phyloP scores from a whole-genome alignment of 495 filamentous ascomycete species.

The Penicillium coffeae region DNA sequence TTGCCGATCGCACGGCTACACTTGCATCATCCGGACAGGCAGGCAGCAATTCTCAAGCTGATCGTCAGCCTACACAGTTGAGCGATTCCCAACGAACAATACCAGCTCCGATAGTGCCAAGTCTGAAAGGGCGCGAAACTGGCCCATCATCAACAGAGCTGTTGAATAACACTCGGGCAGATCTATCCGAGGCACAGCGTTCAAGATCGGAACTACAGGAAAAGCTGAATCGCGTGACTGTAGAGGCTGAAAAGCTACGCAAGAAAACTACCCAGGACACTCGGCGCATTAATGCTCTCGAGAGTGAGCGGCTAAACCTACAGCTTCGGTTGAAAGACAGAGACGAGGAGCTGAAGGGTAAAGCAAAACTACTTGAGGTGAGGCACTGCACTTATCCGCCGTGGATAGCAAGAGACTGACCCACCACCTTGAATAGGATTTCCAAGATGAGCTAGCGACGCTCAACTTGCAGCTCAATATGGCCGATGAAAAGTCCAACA shows the following conservation, averaged over 20 bases:
- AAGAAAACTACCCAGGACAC: conserved; percentile 51
- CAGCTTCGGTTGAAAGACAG: conserved; percentile 65
- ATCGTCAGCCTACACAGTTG: conserved; percentile 1
- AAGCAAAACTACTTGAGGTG: conserved; percentile 75
- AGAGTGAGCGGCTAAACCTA: conserved; percentile 58
- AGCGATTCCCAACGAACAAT: conserved; percentile 13
- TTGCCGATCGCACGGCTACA: conserved; percentile 65
- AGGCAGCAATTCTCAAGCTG: background rate
- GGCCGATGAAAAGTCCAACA: conserved; percentile 64
- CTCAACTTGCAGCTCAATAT: conserved; percentile 85
- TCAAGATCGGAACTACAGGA: conserved; percentile 62
- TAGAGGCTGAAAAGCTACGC: conserved; percentile 58
- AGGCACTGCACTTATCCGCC: background rate
- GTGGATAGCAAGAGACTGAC: background rate
- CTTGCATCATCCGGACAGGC: conserved; percentile 29
- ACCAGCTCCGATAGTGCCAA: conserved; percentile 14
- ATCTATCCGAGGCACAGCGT: conserved; percentile 72
- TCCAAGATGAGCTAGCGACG: conserved; percentile 86
- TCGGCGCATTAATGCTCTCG: conserved; percentile 57
- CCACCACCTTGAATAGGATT: conserved; percentile 47
- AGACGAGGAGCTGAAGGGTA: conserved; percentile 79
- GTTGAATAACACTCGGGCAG: conserved; percentile 51
- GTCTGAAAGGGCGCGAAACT: conserved; percentile 24
- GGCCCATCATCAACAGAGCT: conserved; percentile 28
- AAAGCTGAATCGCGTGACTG: conserved; percentile 53